phyloP scores from a whole-genome alignment of 1,284 basidiomycete species.

The Tilletia walkeri region DNA sequence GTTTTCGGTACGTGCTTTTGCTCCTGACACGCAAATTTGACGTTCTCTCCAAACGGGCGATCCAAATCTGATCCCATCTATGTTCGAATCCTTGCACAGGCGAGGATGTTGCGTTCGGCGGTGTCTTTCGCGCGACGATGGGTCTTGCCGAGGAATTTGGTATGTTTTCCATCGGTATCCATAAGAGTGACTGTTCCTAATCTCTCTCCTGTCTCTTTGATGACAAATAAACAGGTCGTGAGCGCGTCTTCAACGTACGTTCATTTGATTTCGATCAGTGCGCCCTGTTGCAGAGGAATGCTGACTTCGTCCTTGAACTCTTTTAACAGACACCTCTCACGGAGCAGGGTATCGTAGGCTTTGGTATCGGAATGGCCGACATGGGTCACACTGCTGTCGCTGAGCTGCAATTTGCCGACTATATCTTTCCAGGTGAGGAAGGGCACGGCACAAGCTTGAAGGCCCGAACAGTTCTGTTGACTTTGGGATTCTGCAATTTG shows the following conservation, averaged over 20 bases:
- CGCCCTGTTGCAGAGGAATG: background rate
- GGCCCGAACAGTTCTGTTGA: background rate
- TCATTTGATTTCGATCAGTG: background rate
- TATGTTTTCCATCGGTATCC: constrained; percentile 44
- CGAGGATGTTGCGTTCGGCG: constrained; percentile 66
- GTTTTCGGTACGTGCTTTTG: constrained; percentile 72
- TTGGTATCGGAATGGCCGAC: constrained; percentile 83
- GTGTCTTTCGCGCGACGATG: constrained; percentile 86
- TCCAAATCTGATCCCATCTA: too few relatives aligned
- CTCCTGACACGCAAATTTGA: background rate
- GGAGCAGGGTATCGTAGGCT: constrained; percentile 81
- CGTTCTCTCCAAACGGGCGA: background rate
- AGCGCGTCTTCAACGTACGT: constrained; percentile 93
- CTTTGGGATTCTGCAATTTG: constrained; percentile 13
- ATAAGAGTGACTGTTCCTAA: too few relatives aligned
- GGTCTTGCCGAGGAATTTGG: constrained; percentile 91
- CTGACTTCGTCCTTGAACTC: background rate
- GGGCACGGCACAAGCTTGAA: background rate
- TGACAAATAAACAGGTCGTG: constrained; percentile 64
- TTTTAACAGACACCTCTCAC: constrained; percentile 42
- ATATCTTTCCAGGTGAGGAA: constrained; percentile 26
- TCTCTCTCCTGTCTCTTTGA: too few relatives aligned
- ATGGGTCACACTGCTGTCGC: constrained; percentile 94
- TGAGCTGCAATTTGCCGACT: constrained; percentile 70
- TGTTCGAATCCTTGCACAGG: background rate